Conservation (phyloP, 78 protist genomes). For the Guillardia theta region DNA sequence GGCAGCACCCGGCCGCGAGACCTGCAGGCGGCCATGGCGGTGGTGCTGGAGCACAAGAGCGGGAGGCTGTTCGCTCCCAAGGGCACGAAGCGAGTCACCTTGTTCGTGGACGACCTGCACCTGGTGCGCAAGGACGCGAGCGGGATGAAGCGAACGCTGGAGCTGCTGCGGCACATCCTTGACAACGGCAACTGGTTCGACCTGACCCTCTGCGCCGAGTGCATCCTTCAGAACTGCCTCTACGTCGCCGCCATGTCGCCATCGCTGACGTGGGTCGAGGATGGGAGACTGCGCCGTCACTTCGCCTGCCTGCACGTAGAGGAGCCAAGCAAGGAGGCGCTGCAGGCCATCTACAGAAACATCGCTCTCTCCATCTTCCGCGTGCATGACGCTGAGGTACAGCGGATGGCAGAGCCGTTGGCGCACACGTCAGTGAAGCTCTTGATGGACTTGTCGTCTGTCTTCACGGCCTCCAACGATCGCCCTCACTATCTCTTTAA, state of each 20-base stretch:
- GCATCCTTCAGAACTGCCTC: background rate
- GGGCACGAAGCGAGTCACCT: background rate
- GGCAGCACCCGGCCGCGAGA: background rate
- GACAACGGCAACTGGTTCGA: background rate
- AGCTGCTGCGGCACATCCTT: background rate
- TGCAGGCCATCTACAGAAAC: background rate
- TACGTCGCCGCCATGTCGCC: background rate
- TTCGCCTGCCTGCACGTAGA: background rate
- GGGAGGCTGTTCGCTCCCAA: background rate
- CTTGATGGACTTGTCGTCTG: background rate
- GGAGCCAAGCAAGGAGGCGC: background rate
- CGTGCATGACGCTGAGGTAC: background rate
- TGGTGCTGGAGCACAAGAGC: slow-evolving; percentile 4
- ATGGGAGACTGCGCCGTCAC: background rate
- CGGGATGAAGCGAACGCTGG: background rate
- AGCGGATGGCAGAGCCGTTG: background rate
- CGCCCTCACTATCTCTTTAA: background rate
- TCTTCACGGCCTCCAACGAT: background rate
- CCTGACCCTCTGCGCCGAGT: background rate
- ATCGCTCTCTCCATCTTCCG: background rate
- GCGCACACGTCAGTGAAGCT: background rate
- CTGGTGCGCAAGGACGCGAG: background rate
- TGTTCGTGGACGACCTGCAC: slow-evolving; percentile 25
- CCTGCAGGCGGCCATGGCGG: background rate
- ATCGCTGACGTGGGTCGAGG: background rate